phyloP scores from a whole-genome alignment of 1,284 basidiomycete genomes.

The Somion occarium region DNA sequence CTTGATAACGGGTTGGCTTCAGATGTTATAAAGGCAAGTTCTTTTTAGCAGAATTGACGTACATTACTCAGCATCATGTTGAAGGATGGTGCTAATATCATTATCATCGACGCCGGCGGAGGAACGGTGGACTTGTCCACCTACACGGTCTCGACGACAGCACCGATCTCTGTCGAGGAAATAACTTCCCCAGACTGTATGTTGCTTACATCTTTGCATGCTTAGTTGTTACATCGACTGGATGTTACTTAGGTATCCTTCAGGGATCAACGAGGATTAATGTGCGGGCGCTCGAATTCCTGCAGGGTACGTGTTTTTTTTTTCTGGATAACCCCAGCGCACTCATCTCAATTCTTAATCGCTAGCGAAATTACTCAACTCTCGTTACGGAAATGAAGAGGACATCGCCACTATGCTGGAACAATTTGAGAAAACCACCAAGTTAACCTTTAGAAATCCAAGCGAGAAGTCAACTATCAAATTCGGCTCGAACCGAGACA shows the following conservation, averaged over 20 bases:
- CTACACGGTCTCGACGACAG: conserved; percentile 30
- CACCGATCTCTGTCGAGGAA: conserved; percentile 30
- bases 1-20: conserved; percentile 32
- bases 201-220: conserved; percentile 15
- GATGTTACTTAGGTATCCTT: conserved; percentile 17
- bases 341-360: neutral
- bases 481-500: conserved; percentile 35
- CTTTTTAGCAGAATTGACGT: neutral
- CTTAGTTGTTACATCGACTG: neutral
- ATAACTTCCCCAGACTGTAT: conserved; percentile 37
- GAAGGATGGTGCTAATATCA: conserved; percentile 38
- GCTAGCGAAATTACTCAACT: conserved; percentile 30
- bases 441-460: conserved; percentile 34
- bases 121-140: conserved; percentile 53
- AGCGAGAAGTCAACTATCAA: conserved; percentile 34
- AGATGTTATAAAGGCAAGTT: conserved; percentile 26
- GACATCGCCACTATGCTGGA: conserved; percentile 32
- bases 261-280: conserved; percentile 24
- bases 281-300: conserved; percentile 26
- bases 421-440: conserved; percentile 37
- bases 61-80: conserved; percentile 1
- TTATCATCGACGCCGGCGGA: conserved; percentile 55
- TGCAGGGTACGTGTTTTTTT: conserved; percentile 22
- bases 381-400: conserved; percentile 29
- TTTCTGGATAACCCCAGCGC: neutral